Base-by-base conservation (phyloP, 768 basidiomycete species). In the Mycena albidolilacea region DNA sequence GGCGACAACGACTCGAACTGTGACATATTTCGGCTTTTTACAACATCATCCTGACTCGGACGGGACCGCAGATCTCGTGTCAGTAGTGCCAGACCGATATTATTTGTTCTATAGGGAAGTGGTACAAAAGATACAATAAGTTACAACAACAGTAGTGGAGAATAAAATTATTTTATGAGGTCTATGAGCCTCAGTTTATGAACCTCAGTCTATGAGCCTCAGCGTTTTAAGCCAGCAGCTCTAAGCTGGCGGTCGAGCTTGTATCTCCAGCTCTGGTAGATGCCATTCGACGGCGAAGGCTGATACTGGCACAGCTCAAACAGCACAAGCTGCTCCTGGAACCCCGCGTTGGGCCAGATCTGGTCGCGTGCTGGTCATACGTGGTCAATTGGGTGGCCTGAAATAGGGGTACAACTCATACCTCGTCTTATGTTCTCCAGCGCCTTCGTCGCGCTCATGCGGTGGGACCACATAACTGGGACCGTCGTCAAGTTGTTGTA, bases 271-370 rank as follows among this genome's bases (percentile, higher is more conserved):
- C 87, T 90, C 64, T 82, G 78, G 78, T 95, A 95, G 73, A 92
- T 89, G 9, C 92, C 92, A 75, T 90, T 89, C 17, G 84, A 77
- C 5, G 87, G 87, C 23, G 85, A 85, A 14, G 93, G 92, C 35
- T 85, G 85, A 72, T 94, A 94, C 79, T 87, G 85, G 80, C 93
- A 94, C 41, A 94, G 85, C 77, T 92, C 92, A 67, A 93, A 94
- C 59, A 95, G 83, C 43, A 93, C 90, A 37, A 95, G 87, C 76
- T 95, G 93, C 82, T 93, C 92, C 69, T 92, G 90, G 81, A 94
- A 94, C 55, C 93, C 93, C n/a, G 91, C 88, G 73, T 90, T 92
- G 72, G 90, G 88, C 92, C 93, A 94, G 64, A 93, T 92, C 77
- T 93, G 92, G 80, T 93, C 90, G 61, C 93, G 91, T 60, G 89